Conservation (phyloP, 169 alveolate species). For the Plasmodium fragile region DNA sequence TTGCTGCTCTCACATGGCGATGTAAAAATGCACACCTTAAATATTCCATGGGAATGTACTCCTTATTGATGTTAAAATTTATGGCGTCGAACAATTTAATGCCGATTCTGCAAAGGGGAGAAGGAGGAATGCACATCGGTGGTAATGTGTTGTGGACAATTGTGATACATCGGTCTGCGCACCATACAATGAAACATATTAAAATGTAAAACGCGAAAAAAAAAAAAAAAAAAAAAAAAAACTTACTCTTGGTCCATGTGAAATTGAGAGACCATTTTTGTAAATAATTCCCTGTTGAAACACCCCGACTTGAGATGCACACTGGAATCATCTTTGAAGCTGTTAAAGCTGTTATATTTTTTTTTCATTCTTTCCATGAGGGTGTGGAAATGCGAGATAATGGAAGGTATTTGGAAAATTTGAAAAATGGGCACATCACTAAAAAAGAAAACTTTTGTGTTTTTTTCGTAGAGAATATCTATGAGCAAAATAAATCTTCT, state of each 20-base stretch:
- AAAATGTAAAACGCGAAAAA: not conserved
- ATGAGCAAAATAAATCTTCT: constrained; percentile 59
- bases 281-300: constrained; percentile 25
- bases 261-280: not conserved
- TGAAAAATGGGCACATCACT: constrained; percentile 70
- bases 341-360: constrained; percentile 5
- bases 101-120: constrained; percentile 36
- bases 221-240: not conserved
- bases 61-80: constrained; percentile 62
- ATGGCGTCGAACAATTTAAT: constrained; percentile 45
- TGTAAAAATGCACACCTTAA: constrained; percentile 23
- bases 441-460: constrained; percentile 62
- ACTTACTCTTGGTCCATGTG: constrained; percentile 30
- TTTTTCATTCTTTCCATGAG: constrained; percentile 27
- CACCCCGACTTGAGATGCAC: constrained; percentile 7
- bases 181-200: not conserved
- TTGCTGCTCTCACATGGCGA: not conserved
- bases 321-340: constrained; percentile 6
- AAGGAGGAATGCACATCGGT: not conserved
- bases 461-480: constrained; percentile 72
- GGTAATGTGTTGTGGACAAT: not conserved
- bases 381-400: constrained; percentile 52
- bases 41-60: constrained; percentile 67
- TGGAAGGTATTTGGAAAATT: constrained; percentile 40
- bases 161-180: not conserved